Percentiles rank a stretch among this genome's conserved stretches.
phyloP scores from a whole-genome alignment of 768 basidiomycete species.

The Mycena epipterygia region DNA sequence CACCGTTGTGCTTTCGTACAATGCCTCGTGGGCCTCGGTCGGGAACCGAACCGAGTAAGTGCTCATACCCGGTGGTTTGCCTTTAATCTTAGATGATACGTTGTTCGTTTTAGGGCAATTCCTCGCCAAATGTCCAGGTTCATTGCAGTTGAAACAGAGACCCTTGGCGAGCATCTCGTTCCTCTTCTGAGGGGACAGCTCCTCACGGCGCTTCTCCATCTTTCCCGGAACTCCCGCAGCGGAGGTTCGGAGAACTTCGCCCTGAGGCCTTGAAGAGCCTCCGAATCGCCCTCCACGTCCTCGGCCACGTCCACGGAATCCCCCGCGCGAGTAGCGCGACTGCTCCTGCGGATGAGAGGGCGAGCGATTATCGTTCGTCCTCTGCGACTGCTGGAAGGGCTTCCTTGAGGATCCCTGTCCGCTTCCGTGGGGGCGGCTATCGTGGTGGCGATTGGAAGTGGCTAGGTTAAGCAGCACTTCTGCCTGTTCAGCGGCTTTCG shows the following conservation, averaged over 20 bases:
- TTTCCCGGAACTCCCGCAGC: background rate
- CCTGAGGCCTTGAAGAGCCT: background rate
- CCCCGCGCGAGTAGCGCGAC: too few species aligned
- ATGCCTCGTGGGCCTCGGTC: background rate
- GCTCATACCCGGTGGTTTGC: conserved; percentile 16
- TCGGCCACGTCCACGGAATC: conserved; percentile 12
- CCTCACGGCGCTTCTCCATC: background rate
- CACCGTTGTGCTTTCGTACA: background rate
- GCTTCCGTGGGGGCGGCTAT: too few species aligned
- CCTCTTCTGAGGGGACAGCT: background rate
- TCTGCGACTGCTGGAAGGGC: background rate
- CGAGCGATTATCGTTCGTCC: background rate
- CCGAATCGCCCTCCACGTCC: conserved; percentile 18
- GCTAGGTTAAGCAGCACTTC: conserved; percentile 1
- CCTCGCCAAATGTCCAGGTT: conserved; percentile 43
- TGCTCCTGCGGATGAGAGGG: too few species aligned
- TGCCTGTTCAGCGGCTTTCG: conserved; percentile 1
- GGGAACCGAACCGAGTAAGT: background rate
- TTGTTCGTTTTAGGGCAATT: conserved; percentile 14
- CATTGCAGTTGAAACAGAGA: conserved; percentile 46
- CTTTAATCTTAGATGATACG: conserved; percentile 1
- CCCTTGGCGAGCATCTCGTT: conserved; percentile 39
- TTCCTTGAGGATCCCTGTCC: too few species aligned
- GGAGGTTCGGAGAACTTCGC: background rate
- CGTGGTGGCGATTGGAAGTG: background rate